phyloP scores from a whole-genome alignment of 2,329 filamentous ascomycete genomes.

The Hymenoscyphus linearis region DNA sequence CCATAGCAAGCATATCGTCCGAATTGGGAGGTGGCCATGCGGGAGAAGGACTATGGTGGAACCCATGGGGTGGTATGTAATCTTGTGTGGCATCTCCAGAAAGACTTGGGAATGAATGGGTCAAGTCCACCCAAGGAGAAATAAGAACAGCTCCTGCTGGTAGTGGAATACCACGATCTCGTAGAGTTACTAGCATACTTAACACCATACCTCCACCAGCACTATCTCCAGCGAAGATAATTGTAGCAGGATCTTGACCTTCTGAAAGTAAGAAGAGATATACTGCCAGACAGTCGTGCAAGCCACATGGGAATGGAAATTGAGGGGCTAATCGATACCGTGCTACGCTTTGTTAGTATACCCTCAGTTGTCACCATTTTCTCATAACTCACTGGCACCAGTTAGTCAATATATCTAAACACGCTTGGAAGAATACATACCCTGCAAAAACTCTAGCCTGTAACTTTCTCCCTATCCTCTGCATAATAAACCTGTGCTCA shows the following conservation, averaged over 20 bases:
- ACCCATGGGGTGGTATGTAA: slow-evolving; percentile 83
- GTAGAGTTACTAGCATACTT: slow-evolving; percentile 67
- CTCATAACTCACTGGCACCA: slow-evolving; percentile 6
- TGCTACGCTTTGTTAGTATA: slow-evolving; percentile 36
- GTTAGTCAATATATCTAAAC: slow-evolving; percentile 7
- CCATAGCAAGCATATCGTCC: slow-evolving; percentile 57
- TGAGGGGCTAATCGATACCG: slow-evolving; percentile 85
- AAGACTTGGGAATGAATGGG: slow-evolving; percentile 93
- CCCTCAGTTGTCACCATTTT: not conserved
- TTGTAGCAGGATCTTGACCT: slow-evolving; percentile 68
- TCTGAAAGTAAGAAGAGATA: slow-evolving; percentile 77
- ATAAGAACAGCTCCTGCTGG: slow-evolving; percentile 88
- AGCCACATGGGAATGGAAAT: slow-evolving; percentile 89
- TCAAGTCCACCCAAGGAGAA: slow-evolving; percentile 93
- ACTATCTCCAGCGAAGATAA: slow-evolving; percentile 86
- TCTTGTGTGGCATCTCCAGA: slow-evolving; percentile 66
- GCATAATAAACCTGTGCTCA: slow-evolving; percentile 73
- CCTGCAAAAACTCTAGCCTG: slow-evolving; percentile 82
- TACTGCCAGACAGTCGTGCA: slow-evolving; percentile 83
- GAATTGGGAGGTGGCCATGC: slow-evolving; percentile 91
- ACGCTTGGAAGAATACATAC: slow-evolving; percentile 30
- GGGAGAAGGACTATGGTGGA: slow-evolving; percentile 81
- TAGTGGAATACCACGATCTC: slow-evolving; percentile 76
- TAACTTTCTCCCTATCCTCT: slow-evolving; percentile 67
- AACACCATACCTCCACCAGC: slow-evolving; percentile 89